phyloP scores from a whole-genome alignment of 2,329 filamentous ascomycete genomes.

The Trichophyton simii region DNA sequence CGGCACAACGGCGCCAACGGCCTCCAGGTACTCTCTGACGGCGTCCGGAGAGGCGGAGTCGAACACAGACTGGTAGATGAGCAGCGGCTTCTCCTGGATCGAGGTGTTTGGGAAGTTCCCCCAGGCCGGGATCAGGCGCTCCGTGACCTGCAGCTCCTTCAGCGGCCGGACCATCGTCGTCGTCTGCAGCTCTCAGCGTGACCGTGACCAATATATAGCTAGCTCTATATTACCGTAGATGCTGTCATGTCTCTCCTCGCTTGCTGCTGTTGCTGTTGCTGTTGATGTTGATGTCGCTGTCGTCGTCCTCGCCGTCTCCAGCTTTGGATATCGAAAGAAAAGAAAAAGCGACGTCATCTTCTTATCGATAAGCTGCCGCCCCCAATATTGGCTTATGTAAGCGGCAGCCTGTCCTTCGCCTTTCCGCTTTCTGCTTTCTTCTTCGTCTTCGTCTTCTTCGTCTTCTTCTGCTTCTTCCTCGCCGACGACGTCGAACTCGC shows the following conservation, averaged over 20 bases:
- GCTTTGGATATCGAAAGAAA: no score
- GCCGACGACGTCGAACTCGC: no score
- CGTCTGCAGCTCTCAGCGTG: no score
- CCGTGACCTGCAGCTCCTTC: slow-evolving; percentile 43
- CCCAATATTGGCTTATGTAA: not conserved
- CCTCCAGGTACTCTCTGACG: slow-evolving; percentile 45
- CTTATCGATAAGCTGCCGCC: slow-evolving; percentile 2
- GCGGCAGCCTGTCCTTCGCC: not conserved
- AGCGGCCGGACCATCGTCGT: not conserved
- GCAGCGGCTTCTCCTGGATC: slow-evolving; percentile 49
- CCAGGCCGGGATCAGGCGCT: slow-evolving; percentile 47
- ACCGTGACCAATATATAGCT: no score
- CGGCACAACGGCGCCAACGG: slow-evolving; percentile 44
- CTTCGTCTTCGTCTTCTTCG: not conserved
- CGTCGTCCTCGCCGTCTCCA: no score
- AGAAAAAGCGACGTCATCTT: not conserved
- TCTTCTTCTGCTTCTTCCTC: not conserved
- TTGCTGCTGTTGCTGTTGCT: no score
- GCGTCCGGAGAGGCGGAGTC: slow-evolving; percentile 32
- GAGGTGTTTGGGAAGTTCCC: slow-evolving; percentile 51
- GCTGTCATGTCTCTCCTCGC: no score
- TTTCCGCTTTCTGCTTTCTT: not conserved
- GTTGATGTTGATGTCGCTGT: no score
- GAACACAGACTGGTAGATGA: slow-evolving; percentile 54
- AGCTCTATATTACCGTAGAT: no score